Evolutionary conservation across 2,329 filamentous ascomycete species (phyloP).

Genomic region (Atkinsonella texensis): DNA sequence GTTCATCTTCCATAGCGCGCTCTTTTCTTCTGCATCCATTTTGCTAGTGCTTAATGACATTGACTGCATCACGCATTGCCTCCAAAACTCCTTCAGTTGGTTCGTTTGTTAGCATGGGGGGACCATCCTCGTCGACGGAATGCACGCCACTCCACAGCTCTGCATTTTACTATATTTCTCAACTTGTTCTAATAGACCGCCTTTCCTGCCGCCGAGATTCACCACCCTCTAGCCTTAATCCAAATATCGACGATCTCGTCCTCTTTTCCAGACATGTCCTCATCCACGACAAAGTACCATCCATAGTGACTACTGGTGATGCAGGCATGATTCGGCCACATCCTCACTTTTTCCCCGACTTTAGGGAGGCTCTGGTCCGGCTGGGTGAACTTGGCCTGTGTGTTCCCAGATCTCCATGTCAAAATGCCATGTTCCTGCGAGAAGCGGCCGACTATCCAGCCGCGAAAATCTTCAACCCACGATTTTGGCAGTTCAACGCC

Average conservation of each 20-base stretch:
- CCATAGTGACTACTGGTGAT: conserved; percentile 60
- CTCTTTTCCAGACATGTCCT: conserved; percentile 36
- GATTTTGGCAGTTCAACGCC: conserved; percentile 19
- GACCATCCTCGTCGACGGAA: not conserved
- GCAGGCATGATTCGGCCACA: conserved; percentile 77
- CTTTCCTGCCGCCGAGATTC: not conserved
- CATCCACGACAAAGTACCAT: conserved; percentile 66
- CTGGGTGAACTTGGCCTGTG: conserved; percentile 15
- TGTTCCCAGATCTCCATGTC: conserved; percentile 33
- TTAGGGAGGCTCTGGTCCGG: conserved; percentile 23
- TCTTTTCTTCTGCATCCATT: too few species aligned
- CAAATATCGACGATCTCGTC: conserved; percentile 64
- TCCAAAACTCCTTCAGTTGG: too few species aligned
- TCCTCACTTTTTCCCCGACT: conserved; percentile 53
- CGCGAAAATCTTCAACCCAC: conserved; percentile 26
- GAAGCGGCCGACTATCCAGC: conserved; percentile 59
- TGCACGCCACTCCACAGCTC: not conserved
- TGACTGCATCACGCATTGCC: too few species aligned
- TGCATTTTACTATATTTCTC: not conserved
- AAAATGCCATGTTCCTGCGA: conserved; percentile 72
- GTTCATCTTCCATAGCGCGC: too few species aligned
- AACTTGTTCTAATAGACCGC: not conserved
- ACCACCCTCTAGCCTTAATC: conserved; percentile 24
- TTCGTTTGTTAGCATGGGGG: too few species aligned
- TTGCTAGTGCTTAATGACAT: too few species aligned